Evolutionary conservation across 2,329 filamentous ascomycete genomes (phyloP), one percentile per base, ranked within the genome.

Genomic region (Apiospora marii): DNA sequence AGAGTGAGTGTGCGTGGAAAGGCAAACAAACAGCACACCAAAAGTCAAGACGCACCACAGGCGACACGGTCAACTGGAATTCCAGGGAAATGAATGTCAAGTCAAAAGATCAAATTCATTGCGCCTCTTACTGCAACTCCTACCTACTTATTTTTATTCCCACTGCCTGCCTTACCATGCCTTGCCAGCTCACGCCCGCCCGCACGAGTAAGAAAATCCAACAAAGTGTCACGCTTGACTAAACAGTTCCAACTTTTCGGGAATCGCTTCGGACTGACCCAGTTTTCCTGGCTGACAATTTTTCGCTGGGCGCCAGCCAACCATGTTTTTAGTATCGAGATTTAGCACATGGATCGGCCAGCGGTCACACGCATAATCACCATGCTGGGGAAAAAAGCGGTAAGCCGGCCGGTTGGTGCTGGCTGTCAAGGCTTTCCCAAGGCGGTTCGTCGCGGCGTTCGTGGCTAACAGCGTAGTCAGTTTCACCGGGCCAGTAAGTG

Each of bases 251-350:
- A 64, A 64, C 58, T 64, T 64, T 64, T 64, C 34, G 34, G 19
- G 58, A 64, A 64, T 64, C 58, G 19, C 34, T 41, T 64, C 58
- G 30, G 58, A 22, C 34, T n/a, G 58, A 64, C 58, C 58, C 58
- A 41, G 58, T 64, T 64, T 64, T 64, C 34, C n/a, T 41, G 58
- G 58, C 58, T 64, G 34, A 64, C 58, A 64, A 64, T 64, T 64
- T 64, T 64, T 64, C 58, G 27, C 22, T 64, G 58, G 58, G 19
- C 30, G 58, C 34, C 34, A 64, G 58, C 58, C 58, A 64, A 64
- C 58, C 58, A 64, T 64, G 58, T 14, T 5, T 12, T 41, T 41
- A 41, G 19, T 64, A 64, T 64, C 58, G 58, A 8, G 19, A 64
- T 41, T 64, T 64, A 64, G 58, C 12, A 24, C 58, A 64, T 41